A percentile compares a stretch with the other conserved stretches of the same genome.
Evolutionary conservation across 305 asterid genomes (phyloP).

Genomic region (Solanum hybrid): DNA sequence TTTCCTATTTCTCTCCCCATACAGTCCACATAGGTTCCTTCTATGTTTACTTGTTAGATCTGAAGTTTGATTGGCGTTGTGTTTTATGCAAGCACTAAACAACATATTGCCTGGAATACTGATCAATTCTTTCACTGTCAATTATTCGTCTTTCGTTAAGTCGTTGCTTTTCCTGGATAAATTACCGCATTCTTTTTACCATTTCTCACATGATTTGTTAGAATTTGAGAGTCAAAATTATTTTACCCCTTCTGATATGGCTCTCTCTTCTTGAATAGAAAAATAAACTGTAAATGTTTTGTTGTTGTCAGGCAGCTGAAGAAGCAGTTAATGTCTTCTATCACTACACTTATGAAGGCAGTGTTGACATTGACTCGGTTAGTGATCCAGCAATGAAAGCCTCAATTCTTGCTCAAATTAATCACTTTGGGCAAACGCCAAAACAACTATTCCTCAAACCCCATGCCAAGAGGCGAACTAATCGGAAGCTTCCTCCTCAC

Average conservation of each 20-base stretch:
- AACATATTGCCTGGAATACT: background rate
- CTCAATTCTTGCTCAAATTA: conserved; percentile 94
- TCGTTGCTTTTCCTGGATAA: background rate
- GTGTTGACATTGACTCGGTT: conserved; percentile 95
- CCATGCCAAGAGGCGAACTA: conserved; percentile 84
- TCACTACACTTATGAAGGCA: conserved; percentile 98
- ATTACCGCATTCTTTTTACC: background rate
- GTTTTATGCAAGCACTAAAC: background rate
- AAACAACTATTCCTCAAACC: conserved; percentile 86
- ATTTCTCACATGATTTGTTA: background rate
- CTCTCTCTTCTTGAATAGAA: background rate
- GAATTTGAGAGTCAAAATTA: background rate
- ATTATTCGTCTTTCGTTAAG: background rate
- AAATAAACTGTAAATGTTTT: conserved; percentile 10
- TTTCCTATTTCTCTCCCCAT: background rate
- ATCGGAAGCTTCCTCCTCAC: conserved; percentile 64
- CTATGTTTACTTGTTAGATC: background rate
- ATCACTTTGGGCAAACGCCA: conserved; percentile 99
- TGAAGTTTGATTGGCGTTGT: background rate
- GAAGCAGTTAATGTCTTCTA: conserved; percentile 97
- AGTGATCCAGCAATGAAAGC: conserved; percentile 99
- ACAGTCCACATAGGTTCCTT: background rate
- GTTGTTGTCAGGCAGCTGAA: conserved; percentile 79
- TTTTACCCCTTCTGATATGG: background rate
- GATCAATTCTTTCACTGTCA: background rate